Conservation (phyloP, 1,139 yeast species). For the Debaryomycetaceae sp. region DNA sequence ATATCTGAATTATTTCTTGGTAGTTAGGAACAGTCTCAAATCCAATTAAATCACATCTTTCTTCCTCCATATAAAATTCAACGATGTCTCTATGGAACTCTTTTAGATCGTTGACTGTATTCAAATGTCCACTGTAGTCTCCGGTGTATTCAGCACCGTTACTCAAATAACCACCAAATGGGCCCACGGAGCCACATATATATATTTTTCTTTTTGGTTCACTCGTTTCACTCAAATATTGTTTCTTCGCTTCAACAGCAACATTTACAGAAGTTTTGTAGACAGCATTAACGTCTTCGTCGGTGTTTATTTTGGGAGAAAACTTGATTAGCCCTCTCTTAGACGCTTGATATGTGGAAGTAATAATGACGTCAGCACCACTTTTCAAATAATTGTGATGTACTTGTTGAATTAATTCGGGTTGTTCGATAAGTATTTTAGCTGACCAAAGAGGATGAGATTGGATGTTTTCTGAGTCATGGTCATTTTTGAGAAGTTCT, state of each 20-base stretch:
- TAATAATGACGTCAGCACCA: slow-evolving; percentile 56
- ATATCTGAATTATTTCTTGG: slow-evolving; percentile 42
- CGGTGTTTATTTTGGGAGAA: slow-evolving; percentile 21
- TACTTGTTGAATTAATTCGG: slow-evolving; percentile 43
- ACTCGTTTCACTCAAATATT: slow-evolving; percentile 1
- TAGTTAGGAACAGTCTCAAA: slow-evolving; percentile 65
- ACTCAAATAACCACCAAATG: slow-evolving; percentile 65
- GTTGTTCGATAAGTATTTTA: slow-evolving; percentile 45
- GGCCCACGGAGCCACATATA: slow-evolving; percentile 66
- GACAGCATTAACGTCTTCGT: slow-evolving; percentile 20
- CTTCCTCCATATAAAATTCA: slow-evolving; percentile 28
- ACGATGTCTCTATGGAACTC: slow-evolving; percentile 51
- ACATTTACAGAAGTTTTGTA: slow-evolving; percentile 33
- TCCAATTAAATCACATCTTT: slow-evolving; percentile 50
- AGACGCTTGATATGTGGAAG: slow-evolving; percentile 65
- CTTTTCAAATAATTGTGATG: slow-evolving; percentile 48
- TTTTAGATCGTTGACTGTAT: slow-evolving; percentile 23
- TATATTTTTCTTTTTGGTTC: slow-evolving; percentile 8
- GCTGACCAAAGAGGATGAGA: slow-evolving; percentile 60
- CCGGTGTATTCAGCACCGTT: slow-evolving; percentile 73
- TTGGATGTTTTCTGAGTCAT: slow-evolving; percentile 1
- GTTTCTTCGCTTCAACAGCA: slow-evolving; percentile 24
- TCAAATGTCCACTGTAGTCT: slow-evolving; percentile 35
- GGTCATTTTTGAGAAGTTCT: slow-evolving; percentile 11
- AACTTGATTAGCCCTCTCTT: slow-evolving; percentile 31